phyloP scores from a whole-genome alignment of 164 flowering plant species.

The Berberis thunbergii region DNA sequence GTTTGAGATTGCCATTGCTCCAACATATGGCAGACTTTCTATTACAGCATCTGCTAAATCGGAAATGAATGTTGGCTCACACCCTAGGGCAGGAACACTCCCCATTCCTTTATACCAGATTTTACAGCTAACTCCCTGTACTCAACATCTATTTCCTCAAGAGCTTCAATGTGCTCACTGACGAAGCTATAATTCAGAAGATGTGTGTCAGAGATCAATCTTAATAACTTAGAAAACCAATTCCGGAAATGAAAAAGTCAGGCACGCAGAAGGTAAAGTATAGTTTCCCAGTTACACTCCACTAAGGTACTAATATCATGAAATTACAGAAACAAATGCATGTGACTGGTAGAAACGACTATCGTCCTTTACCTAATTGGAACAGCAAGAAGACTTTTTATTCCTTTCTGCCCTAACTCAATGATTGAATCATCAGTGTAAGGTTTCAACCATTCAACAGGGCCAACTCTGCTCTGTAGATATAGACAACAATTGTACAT shows the following conservation, averaged over 20 bases:
- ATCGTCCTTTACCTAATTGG: slow-evolving; percentile 63
- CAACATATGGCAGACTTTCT: slow-evolving; percentile 95
- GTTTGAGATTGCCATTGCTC: slow-evolving; percentile 97
- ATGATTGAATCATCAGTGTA: slow-evolving; percentile 91
- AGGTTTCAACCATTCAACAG: slow-evolving; percentile 96
- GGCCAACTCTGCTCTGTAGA: too few species aligned
- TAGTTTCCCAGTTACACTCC: background rate
- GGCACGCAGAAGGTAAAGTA: background rate
- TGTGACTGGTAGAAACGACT: too few species aligned
- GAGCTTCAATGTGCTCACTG: slow-evolving; percentile 95
- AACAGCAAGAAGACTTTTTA: slow-evolving; percentile 83
- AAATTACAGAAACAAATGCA: too few species aligned
- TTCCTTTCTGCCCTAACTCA: slow-evolving; percentile 83
- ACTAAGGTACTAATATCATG: too few species aligned
- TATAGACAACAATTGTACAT: too few species aligned
- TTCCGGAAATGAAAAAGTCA: background rate
- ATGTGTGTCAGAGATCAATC: background rate
- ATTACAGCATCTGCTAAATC: slow-evolving; percentile 98
- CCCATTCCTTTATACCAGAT: slow-evolving; percentile 93
- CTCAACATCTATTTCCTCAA: slow-evolving; percentile 97
- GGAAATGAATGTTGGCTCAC: slow-evolving; percentile 82
- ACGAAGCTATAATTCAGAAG: background rate
- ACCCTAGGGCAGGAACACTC: slow-evolving; percentile 94
- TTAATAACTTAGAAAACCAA: background rate
- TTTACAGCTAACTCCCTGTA: slow-evolving; percentile 88